A percentile compares a stretch with the other conserved stretches of the same genome.
Evolutionary conservation across 306 rosid species (phyloP).

Genomic region (Pyrus communis): DNA sequence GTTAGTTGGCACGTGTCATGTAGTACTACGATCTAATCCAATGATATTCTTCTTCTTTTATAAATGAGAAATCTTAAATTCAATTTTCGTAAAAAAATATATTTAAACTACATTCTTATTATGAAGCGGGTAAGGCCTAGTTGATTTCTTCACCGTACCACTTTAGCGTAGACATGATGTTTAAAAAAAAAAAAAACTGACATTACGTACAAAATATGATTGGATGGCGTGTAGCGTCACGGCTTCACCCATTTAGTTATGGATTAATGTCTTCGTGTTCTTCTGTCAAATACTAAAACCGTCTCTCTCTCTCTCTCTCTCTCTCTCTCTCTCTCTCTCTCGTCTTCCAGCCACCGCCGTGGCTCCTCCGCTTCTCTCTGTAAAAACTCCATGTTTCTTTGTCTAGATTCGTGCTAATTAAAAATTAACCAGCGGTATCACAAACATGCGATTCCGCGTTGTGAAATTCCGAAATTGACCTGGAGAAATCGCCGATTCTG

Average conservation of each 20-base stretch:
- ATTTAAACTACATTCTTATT: no score
- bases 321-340: neutral
- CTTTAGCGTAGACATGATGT: no score
- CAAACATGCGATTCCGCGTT: constrained; percentile 3
- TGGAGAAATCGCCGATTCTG: neutral
- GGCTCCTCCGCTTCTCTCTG: neutral
- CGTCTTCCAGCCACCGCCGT: neutral
- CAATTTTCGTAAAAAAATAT: fast-evolving
- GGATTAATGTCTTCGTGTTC: neutral
- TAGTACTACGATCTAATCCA: no score
- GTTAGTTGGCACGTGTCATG: no score
- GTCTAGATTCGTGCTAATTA: neutral
- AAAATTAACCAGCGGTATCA: neutral
- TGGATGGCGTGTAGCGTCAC: no score
- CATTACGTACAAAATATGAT: no score
- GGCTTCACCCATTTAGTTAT: neutral
- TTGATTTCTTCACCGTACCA: no score
- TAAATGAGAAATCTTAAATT: fast-evolving
- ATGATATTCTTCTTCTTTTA: no score
- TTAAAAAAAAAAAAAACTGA: no score
- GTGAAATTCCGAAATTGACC: constrained; percentile 26
- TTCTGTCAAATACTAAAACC: neutral
- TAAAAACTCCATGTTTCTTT: neutral
- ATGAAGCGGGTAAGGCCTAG: no score
- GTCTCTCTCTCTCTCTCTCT: neutral